Base-by-base conservation (phyloP, 208 protist species). In the Giardia duodenalis region DNA sequence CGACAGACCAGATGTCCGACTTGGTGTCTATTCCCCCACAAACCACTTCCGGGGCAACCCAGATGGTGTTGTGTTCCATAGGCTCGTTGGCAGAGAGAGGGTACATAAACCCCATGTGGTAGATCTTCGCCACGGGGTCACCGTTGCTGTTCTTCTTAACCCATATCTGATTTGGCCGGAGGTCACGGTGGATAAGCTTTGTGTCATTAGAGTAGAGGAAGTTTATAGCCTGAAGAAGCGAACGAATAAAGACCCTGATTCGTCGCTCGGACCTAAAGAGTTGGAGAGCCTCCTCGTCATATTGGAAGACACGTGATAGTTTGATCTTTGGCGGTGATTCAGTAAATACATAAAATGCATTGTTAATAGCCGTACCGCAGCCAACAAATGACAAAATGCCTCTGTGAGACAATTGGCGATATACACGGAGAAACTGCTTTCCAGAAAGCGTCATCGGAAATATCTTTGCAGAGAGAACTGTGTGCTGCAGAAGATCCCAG, bases 81-180 rank as follows among this genome's bases (percentile, higher is more conserved):
- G n/a, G 44, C 47, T 91, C 88, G 1, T 91, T 91, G 1, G 10
- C 88, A 1, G 4, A 1, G 4, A 47, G 22, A n/a, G 10, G 2
- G 2, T 46, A 4, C 88, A 91, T 91, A 48, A 91, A 91, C n/a
- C 88, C 88, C 30, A 91, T 91, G n/a, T 91, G 88, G 47, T 67
- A 91, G 4, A 91, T n/a, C 88, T 91, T 91, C 2, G 88, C 42
- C 2, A 3, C 1, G 0, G 88, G 88, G 44, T 91, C 1, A 48
- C 44, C 88, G n/a, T n/a, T 45, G n/a, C 30, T 76, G 57, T 2
- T 47, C 0, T 48, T 48, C 10, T 91, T 2, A n/a, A 91, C 1
- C 1, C 44, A 91, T 47, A 91, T 91, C 1, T 2, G 4, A 47
- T 45, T 91, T 67, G 88, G 88, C 47, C 44, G n/a, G 2, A 91